Evolutionary conservation across 2,329 filamentous ascomycete genomes (phyloP).

Genomic region (Pseudogymnoascus sp.): DNA sequence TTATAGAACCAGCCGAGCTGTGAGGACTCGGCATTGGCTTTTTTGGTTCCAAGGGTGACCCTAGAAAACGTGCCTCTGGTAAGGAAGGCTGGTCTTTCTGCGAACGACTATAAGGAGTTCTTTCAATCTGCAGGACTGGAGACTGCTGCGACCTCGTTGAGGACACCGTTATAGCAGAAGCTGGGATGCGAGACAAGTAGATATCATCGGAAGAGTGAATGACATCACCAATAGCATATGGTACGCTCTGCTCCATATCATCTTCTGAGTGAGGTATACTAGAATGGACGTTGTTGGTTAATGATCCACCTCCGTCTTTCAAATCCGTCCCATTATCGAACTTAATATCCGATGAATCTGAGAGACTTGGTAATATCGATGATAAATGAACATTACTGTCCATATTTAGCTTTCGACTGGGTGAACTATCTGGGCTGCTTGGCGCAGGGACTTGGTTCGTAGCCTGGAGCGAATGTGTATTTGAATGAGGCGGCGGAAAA

Average conservation of each 20-base stretch:
- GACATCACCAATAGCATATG: not conserved
- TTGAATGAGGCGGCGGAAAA: not conserved
- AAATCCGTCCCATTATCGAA: not conserved
- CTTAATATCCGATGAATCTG: not conserved
- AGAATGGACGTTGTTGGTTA: not conserved
- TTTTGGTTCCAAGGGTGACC: not conserved
- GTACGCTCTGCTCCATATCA: constrained; percentile 1
- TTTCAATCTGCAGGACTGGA: constrained; percentile 1
- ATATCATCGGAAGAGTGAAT: constrained; percentile 6
- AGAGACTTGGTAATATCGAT: not conserved
- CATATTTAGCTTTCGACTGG: not conserved
- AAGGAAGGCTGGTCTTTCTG: not conserved
- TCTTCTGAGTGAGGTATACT: not conserved
- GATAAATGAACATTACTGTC: not conserved
- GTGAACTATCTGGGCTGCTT: not conserved
- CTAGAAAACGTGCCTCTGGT: not conserved
- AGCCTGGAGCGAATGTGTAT: not conserved
- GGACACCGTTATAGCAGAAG: not conserved
- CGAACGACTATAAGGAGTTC: not conserved
- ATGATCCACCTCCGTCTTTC: not conserved
- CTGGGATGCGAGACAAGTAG: not conserved
- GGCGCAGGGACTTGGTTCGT: not conserved
- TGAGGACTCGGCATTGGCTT: not conserved
- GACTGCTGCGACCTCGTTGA: not conserved
- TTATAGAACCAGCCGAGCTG: not conserved